Conservation (phyloP, 768 basidiomycete species). For the Strobilomyces echinocephalus region DNA sequence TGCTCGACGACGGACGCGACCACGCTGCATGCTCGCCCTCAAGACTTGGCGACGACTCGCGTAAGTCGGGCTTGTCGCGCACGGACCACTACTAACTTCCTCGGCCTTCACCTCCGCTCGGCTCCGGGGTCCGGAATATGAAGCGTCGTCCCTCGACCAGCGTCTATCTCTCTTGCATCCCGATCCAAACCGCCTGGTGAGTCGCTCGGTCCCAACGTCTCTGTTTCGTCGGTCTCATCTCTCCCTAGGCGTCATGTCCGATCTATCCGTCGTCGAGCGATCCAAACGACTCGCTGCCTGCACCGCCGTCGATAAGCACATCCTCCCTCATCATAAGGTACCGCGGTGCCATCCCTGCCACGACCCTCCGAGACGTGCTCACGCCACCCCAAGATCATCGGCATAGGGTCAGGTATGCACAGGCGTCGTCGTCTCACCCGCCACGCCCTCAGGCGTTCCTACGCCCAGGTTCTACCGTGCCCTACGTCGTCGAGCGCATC, state of each 20-base stretch:
- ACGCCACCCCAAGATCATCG: constrained; percentile 56
- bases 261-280: constrained; percentile 52
- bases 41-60: too few relatives aligned
- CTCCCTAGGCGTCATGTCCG: constrained; percentile 26
- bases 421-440: not conserved
- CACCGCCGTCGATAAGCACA: constrained; percentile 88
- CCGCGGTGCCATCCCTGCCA: constrained; percentile 15
- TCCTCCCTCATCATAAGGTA: constrained; percentile 79
- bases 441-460: not conserved
- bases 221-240: not conserved
- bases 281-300: constrained; percentile 90
- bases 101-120: too few relatives aligned
- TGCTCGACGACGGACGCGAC: too few relatives aligned
- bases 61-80: too few relatives aligned
- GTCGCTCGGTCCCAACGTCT: not conserved
- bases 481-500: constrained; percentile 95
- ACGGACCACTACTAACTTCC: too few relatives aligned
- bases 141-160: constrained; percentile 12
- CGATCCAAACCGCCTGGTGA: not conserved
- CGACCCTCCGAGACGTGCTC: not conserved
- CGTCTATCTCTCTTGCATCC: constrained; percentile 5
- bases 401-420: constrained; percentile 73
- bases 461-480: constrained; percentile 77
- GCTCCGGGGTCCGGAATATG: not conserved
- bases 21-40: too few relatives aligned